Base-by-base conservation (phyloP, 129 eudicot genomes). In the Arctium lappa region DNA sequence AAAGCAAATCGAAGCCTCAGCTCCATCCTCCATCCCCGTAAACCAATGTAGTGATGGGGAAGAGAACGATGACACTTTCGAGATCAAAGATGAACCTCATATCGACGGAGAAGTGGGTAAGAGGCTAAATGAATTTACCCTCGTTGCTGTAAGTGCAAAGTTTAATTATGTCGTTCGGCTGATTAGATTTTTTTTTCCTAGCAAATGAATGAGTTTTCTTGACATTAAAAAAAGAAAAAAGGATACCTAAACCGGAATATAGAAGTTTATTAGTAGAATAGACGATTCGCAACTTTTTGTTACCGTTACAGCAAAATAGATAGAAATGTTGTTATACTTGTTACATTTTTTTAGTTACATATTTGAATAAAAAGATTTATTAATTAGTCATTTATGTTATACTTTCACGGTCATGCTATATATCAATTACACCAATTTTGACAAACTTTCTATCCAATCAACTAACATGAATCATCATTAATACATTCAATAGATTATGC, bases 101-200 rank as follows among this genome's bases (percentile, higher is more conserved):
- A 81, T 90, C 69, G 90, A 92, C 70, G 91, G 92, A 48, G 88
- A 92, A 90, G 91, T 92, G 10, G 86, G 86, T 74, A 88, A 86
- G 86, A 88, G 90, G 77, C 71, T 91, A 38, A 69, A 85, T 83
- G 87, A 88, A 75, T 82, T 92, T 86, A 74, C 75, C 71, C 89
- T 92, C 44, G 88, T 92, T 65, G 91, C 91, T 71, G 97, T 90
- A 87, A 92, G 94, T 86, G 50, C 44, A 29, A 75, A 68, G 27
- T 22, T 22, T 22, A 22, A 22, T 22, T 75, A 4, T 15, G 18
- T 53, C 18, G 7, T 53, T 53, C 1, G 0, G 8, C 16, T 27
- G 65, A 53, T 22, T 22, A 22, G n/a, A 0, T 15, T 53, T 53
- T 15, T 50, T 50, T 50, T 4, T 15, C 16, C 50, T 53, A 53